Evolutionary conservation across 73 alveolate species (phyloP), one percentile per base, ranked within the genome.

Genomic region (Stentor coeruleus): DNA sequence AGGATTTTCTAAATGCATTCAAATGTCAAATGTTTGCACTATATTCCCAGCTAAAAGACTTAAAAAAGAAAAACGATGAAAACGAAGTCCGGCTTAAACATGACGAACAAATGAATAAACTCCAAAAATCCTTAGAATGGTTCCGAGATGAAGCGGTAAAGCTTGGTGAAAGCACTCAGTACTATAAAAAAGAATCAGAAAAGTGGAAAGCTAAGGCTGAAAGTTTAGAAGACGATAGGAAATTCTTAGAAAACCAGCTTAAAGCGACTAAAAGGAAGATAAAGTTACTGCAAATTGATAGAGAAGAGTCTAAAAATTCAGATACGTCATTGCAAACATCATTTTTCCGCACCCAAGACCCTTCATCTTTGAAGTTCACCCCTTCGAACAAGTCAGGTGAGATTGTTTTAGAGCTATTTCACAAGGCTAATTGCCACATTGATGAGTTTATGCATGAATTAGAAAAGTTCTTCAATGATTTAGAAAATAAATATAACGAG

Each of bases 401-500:
- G n/a, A 31, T 58, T 3, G 38, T 81, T 35, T 81, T 28, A 30
- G 86, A 30, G 20, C 59, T 30, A 31, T 3, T 49, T 3, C 81
- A 30, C 4, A 59, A 57, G 20, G 4, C 40, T 72, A 26, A 4
- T 28, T 3, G 15, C 1, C n/a, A 35, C 20, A 15, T 3, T 1
- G 77, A 35, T 28, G 6, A 35, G 20, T 38, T 77, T 42, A 26
- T 15, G 6, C 2, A 39, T 3, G 96, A 90, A 76, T 74, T 90
- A 3, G 87, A 77, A 37, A 76, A 87, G 42, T 90, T 66, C 28
- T 66, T 89, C 11, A 85, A 81, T 36, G 88, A 89, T 2, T 81
- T 80, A 49, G 91, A 84, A 57, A 35, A 38, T 2, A 82, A 77
- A 74, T 86, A 84, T 74, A 72, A 86, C 15, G 96, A 91, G 39